Evolutionary conservation across 2,329 filamentous ascomycete species (phyloP).

Genomic region (Apiospora kogelbergensis): DNA sequence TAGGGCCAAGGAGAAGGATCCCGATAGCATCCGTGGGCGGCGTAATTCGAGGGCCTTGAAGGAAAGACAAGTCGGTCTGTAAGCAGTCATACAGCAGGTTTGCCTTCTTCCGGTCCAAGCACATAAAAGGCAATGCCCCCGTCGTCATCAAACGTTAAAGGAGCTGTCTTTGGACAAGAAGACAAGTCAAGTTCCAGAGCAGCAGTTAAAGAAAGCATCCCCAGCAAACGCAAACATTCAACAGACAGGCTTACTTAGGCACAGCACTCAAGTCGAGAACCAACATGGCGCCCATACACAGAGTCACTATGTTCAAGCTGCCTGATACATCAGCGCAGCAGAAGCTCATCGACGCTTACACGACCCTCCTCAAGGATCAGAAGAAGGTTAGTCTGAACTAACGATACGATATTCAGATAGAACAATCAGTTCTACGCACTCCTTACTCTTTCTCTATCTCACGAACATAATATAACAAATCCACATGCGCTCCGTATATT

Average conservation of each 20-base stretch:
- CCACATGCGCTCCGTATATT: neutral
- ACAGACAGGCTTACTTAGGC: neutral
- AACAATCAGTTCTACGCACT: neutral
- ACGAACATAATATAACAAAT: no score
- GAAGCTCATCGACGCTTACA: conserved; percentile 46
- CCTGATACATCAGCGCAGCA: conserved; percentile 43
- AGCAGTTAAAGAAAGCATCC: no score
- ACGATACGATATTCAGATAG: neutral
- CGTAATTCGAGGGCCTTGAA: neutral
- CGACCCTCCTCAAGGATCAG: conserved; percentile 38
- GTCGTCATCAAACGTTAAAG: neutral
- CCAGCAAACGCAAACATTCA: neutral
- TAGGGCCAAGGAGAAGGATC: neutral
- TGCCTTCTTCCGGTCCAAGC: neutral
- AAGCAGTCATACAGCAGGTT: neutral
- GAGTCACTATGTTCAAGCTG: conserved; percentile 56
- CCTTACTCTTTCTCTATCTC: no score
- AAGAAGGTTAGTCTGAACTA: conserved; percentile 37
- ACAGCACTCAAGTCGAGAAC: neutral
- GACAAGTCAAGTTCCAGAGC: neutral
- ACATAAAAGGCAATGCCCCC: neutral
- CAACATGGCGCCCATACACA: conserved; percentile 44
- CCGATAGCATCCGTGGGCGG: neutral
- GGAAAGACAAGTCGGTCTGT: neutral
- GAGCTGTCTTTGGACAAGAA: no score